Percentiles rank a stretch among this genome's conserved stretches.
phyloP scores from a whole-genome alignment of 2,329 filamentous ascomycete species.

The Calonectria fujianensis region DNA sequence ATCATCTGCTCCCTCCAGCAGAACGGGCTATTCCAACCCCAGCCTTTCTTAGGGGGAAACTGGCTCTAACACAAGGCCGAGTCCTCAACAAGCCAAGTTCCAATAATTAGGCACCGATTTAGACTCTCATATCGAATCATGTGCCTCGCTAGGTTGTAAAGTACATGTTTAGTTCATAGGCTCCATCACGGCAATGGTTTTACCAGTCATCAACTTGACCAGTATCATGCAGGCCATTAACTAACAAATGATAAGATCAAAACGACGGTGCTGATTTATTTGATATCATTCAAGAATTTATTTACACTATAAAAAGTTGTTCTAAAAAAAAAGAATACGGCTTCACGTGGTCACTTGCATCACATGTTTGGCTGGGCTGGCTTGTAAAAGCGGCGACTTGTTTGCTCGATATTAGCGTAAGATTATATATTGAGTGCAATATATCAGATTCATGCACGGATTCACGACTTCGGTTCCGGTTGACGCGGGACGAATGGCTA shows the following conservation, averaged over 20 bases:
- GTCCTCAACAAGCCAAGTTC: background rate
- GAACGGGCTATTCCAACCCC: background rate
- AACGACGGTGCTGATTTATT: background rate
- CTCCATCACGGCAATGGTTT: background rate
- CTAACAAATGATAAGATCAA: background rate
- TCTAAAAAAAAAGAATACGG: background rate
- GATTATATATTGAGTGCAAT: conserved; percentile 15
- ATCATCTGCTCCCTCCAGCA: background rate
- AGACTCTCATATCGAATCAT: background rate
- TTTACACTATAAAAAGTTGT: background rate
- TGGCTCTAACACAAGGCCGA: background rate
- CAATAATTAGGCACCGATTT: background rate
- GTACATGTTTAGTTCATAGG: background rate
- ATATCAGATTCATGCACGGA: conserved; percentile 36
- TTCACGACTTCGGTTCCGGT: background rate
- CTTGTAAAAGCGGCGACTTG: background rate
- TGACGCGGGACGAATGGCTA: background rate
- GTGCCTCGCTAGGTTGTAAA: background rate
- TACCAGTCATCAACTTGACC: background rate
- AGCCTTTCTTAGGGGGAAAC: background rate
- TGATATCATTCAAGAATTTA: background rate
- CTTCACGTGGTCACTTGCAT: background rate
- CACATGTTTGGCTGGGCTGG: background rate
- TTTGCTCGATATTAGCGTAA: conserved; percentile 1
- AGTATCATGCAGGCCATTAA: background rate